Evolutionary conservation across 2,329 filamentous ascomycete genomes (phyloP), one percentile per base, ranked within the genome.

Genomic region (Talaromyces amestolkiae): DNA sequence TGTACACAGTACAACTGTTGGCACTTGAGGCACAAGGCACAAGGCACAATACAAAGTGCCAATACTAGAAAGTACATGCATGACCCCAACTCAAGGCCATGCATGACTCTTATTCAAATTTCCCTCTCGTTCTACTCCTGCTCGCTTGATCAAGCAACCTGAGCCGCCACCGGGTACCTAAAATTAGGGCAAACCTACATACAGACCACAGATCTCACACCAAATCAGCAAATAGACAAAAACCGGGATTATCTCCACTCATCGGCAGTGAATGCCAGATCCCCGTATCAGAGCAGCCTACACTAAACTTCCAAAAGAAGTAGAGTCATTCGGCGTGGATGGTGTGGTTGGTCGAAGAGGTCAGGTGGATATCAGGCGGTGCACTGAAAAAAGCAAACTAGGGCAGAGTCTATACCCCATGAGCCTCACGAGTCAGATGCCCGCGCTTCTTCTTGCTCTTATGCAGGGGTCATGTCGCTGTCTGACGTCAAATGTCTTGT

Each of bases 381-480:
- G 33, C 53, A 37, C 4, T 17, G 31, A 10, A 31, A n/a, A 17
- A n/a, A 9, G 17, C 3, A 13, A 51, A 33, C 53, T 33, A 33
- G 53, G 37, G 53, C 53, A n/a, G 11, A 37, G n/a, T 9, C 17
- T 24, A 31, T 49, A 51, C 31, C 53, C 53, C 53, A 56, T 56
- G 53, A 39, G 53, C 53, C 53, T 56, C 53, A 39, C 53, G 33
- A 56, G 53, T 56, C 53, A 56, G 31, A 56, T 56, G 53, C 33
- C 24, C 19, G 33, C 31, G 9, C 22, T 51, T 17, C 43, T 11
- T 10, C 27, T n/a, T 53, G 49, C 33, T 56, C 53, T 56, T 56
- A 56, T 37, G 53, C 53, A 37, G 53, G 53, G 53, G 53, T 56
- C 53, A 56, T 56, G 53, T 39, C 33, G n/a, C 17, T 39, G 2